Conservation (phyloP, 1,284 basidiomycete genomes). For the Porphyrellus sp. region DNA sequence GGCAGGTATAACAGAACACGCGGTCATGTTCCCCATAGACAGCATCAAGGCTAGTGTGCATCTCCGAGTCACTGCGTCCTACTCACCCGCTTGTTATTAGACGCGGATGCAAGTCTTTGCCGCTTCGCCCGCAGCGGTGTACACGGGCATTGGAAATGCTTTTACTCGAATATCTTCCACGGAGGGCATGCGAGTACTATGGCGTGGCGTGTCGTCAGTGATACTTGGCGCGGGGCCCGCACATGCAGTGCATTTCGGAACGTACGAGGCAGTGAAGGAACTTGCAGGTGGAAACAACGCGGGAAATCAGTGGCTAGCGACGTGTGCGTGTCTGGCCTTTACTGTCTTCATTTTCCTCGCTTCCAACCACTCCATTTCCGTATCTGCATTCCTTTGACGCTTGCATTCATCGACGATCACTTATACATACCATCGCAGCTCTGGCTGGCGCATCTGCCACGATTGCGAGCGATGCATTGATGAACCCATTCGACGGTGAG, state of each 20-base stretch:
- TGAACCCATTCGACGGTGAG: slow-evolving; percentile 99
- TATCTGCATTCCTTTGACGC: neutral
- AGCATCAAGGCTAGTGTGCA: slow-evolving; percentile 83
- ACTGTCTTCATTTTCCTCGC: neutral
- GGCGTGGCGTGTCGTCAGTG: slow-evolving; percentile 97
- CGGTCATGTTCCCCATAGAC: slow-evolving; percentile 98
- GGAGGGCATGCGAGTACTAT: slow-evolving; percentile 88
- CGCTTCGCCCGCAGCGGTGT: slow-evolving; percentile 77
- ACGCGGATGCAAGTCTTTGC: slow-evolving; percentile 99
- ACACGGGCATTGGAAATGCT: slow-evolving; percentile 87
- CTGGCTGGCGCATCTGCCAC: slow-evolving; percentile 94
- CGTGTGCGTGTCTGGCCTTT: slow-evolving; percentile 51
- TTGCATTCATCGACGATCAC: neutral
- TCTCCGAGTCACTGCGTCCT: neutral
- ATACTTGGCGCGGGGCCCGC: slow-evolving; percentile 97
- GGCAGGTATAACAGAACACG: slow-evolving; percentile 99
- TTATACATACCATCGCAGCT: slow-evolving; percentile 46
- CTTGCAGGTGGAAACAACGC: slow-evolving; percentile 79
- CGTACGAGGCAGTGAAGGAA: slow-evolving; percentile 94
- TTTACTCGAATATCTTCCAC: slow-evolving; percentile 88
- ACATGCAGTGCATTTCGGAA: slow-evolving; percentile 97
- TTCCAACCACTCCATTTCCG: neutral
- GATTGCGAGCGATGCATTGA: slow-evolving; percentile 93
- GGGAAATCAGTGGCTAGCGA: slow-evolving; percentile 81
- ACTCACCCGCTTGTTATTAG: slow-evolving; percentile 41